These are phyloP conservation scores for Dendrobium nobile DNA, from an alignment of 106 monocot species.

Conservation along the genomic window DNA sequence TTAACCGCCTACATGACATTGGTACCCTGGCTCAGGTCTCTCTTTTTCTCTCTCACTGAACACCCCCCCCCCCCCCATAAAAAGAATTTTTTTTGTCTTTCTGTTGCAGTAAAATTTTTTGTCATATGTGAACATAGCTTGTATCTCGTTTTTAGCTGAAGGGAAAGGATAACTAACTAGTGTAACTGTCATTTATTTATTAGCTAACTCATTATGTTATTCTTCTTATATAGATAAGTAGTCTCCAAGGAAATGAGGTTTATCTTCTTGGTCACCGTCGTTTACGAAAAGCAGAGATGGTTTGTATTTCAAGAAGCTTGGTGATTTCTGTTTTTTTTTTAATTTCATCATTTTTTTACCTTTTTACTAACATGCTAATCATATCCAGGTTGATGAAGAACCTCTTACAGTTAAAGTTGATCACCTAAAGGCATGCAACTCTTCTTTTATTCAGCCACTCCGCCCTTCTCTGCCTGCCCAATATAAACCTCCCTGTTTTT, in stretches of 20 bases:
- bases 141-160: background rate
- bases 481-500: background rate
- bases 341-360: slow-evolving; percentile 6
- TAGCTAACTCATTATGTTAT: slow-evolving; percentile 8
- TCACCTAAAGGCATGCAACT: slow-evolving; percentile 70
- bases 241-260: slow-evolving; percentile 81
- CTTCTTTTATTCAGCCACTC: background rate
- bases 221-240: slow-evolving; percentile 53
- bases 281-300: slow-evolving; percentile 82
- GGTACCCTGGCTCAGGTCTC: slow-evolving; percentile 93
- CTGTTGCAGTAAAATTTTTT: background rate
- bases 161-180: background rate
- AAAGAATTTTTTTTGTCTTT: background rate
- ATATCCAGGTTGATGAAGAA: slow-evolving; percentile 82
- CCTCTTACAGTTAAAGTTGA: slow-evolving; percentile 98
- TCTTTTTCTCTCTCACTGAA: background rate
- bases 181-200: background rate
- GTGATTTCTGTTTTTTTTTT: background rate
- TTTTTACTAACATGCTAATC: background rate
- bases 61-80: background rate
- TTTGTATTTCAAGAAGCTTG: slow-evolving; percentile 9
- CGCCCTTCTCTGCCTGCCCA: background rate
- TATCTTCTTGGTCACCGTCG: slow-evolving; percentile 88
- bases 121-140: background rate
- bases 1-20: slow-evolving; percentile 85